Evolutionary conservation across 495 filamentous ascomycete species (phyloP).

Genomic region (Xylaria acuta): DNA sequence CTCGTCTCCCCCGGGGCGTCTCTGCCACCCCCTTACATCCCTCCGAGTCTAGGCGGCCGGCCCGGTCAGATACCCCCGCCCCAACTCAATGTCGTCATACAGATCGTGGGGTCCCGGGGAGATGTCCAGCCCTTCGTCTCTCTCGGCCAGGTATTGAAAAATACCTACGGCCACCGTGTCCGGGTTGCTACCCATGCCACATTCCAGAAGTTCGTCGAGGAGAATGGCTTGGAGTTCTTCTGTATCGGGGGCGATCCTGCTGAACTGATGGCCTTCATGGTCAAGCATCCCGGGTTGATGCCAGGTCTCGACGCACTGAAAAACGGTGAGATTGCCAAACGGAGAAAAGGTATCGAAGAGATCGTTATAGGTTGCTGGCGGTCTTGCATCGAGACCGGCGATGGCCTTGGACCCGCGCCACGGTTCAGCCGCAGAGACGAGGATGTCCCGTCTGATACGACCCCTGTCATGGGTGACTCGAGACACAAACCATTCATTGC

Average conservation of each 20-base stretch:
- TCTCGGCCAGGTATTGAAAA: slow-evolving; percentile 67
- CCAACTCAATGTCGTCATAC: slow-evolving; percentile 75
- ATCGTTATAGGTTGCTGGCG: slow-evolving; percentile 82
- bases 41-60: slow-evolving; percentile 63
- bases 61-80: slow-evolving; percentile 64
- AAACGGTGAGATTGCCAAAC: slow-evolving; percentile 69
- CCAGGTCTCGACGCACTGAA: slow-evolving; percentile 71
- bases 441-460: slow-evolving; percentile 24
- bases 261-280: slow-evolving; percentile 86
- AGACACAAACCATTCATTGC: slow-evolving; percentile 70
- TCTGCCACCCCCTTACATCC: slow-evolving; percentile 64
- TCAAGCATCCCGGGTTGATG: slow-evolving; percentile 82
- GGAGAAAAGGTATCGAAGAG: slow-evolving; percentile 70
- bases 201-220: slow-evolving; percentile 71
- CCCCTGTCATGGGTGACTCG: slow-evolving; percentile 14
- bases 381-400: slow-evolving; percentile 67
- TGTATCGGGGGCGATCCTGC: slow-evolving; percentile 78
- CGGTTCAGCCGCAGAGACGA: slow-evolving; percentile 33
- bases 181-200: slow-evolving; percentile 76
- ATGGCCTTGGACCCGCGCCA: slow-evolving; percentile 51
- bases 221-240: slow-evolving; percentile 81
- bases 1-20: slow-evolving; percentile 42
- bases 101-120: slow-evolving; percentile 79
- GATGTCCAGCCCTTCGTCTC: slow-evolving; percentile 80
- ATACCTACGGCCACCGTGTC: slow-evolving; percentile 73